Percentiles rank a stretch among this genome's conserved stretches.
Conservation (phyloP, 1,284 basidiomycete genomes). For the Moniliella sp. region DNA sequence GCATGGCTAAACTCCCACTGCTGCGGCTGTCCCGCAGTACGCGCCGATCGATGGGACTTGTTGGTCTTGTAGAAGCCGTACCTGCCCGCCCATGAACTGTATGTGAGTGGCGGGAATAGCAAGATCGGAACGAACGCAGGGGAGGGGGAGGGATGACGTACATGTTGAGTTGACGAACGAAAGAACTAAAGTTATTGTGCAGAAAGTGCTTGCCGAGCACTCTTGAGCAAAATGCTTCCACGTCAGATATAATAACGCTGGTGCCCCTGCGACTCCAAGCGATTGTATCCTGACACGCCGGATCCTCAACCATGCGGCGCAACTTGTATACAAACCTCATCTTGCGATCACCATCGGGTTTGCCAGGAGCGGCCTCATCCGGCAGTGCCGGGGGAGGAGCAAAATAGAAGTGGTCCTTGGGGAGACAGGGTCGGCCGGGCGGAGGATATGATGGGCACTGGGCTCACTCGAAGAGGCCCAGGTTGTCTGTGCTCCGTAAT, state of each 20-base stretch:
- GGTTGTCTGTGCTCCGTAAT: too few relatives aligned
- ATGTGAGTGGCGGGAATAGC: too few relatives aligned
- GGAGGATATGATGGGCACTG: too few relatives aligned
- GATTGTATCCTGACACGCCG: conserved; percentile 22
- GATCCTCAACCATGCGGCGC: conserved; percentile 20
- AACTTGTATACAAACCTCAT: conserved; percentile 22
- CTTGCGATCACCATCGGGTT: too few relatives aligned
- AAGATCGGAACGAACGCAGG: too few relatives aligned
- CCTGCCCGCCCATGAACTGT: too few relatives aligned
- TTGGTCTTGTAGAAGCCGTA: conserved; percentile 34
- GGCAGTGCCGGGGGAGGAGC: too few relatives aligned
- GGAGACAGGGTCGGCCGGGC: too few relatives aligned
- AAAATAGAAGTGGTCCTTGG: too few relatives aligned
- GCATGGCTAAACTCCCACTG: conserved; percentile 73
- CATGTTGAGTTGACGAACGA: conserved; percentile 74
- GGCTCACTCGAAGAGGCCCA: too few relatives aligned
- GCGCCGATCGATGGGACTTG: conserved; percentile 59
- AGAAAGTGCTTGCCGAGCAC: conserved; percentile 35
- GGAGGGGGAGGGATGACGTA: too few relatives aligned
- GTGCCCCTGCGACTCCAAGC: conserved; percentile 19
- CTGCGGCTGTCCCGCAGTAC: conserved; percentile 54
- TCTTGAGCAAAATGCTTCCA: conserved; percentile 27
- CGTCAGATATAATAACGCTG: conserved; percentile 24
- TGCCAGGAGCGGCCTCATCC: too few relatives aligned
- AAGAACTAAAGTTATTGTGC: conserved; percentile 54